phyloP scores from a whole-genome alignment of 108 stramenopile genomes.

The Cyclotella baltica region DNA sequence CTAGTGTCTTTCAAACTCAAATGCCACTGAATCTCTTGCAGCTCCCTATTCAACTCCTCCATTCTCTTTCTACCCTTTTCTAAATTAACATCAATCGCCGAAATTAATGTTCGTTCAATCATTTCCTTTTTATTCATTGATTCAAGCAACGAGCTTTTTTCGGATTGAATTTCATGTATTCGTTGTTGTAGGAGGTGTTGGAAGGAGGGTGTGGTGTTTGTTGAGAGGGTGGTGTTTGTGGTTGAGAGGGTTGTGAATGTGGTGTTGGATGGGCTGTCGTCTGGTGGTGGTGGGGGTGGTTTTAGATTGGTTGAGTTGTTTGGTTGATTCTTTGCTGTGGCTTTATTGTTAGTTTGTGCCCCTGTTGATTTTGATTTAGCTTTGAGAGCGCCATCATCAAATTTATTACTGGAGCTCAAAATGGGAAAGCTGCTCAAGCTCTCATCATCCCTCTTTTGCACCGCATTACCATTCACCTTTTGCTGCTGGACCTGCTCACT shows the following conservation, averaged over 20 bases:
- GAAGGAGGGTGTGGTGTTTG: slow-evolving; percentile 4
- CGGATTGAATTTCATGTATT: slow-evolving; percentile 32
- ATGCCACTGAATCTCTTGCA: slow-evolving; percentile 37
- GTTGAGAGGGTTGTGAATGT: not conserved
- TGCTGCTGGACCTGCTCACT: not conserved
- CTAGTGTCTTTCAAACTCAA: slow-evolving; percentile 18
- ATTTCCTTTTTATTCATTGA: slow-evolving; percentile 38
- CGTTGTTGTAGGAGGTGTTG: slow-evolving; percentile 33
- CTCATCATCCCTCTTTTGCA: slow-evolving; percentile 30
- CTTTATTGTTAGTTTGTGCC: not conserved
- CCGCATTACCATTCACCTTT: not conserved
- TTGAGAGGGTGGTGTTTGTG: not conserved
- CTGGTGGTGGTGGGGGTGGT: too few species aligned
- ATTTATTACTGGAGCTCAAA: slow-evolving; percentile 33
- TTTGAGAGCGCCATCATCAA: slow-evolving; percentile 18
- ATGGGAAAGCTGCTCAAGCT: slow-evolving; percentile 51
- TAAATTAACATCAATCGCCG: slow-evolving; percentile 47
- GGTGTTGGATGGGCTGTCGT: not conserved
- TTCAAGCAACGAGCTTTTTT: slow-evolving; percentile 16
- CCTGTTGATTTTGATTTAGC: not conserved
- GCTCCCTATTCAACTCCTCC: slow-evolving; percentile 23
- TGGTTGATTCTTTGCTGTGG: not conserved
- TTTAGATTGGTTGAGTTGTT: not conserved
- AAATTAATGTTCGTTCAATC: slow-evolving; percentile 43
- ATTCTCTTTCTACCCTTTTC: slow-evolving; percentile 22